Conservation (phyloP, 768 basidiomycete species). For the Suillus paluster region DNA sequence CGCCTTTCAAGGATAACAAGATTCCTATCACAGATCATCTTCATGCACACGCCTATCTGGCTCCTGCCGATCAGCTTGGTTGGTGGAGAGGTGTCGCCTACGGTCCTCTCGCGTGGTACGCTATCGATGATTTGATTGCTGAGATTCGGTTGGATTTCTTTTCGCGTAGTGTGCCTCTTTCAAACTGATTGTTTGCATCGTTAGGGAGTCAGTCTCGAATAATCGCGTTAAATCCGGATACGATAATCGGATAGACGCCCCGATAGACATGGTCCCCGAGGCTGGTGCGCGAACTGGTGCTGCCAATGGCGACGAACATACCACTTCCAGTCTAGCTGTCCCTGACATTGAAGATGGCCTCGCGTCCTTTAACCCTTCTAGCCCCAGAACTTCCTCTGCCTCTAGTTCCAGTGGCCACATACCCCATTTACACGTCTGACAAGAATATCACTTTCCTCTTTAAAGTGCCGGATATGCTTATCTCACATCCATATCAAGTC, state of each 20-base stretch:
- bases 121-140: constrained; percentile 77
- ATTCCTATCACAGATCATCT: constrained; percentile 82
- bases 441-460: neutral
- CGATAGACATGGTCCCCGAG: constrained; percentile 74
- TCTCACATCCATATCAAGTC: neutral
- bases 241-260: constrained; percentile 56
- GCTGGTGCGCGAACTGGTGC: constrained; percentile 71
- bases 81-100: constrained; percentile 78
- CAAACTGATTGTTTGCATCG: constrained; percentile 6
- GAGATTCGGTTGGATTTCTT: constrained; percentile 67
- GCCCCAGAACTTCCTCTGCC: constrained; percentile 29
- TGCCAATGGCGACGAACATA: constrained; percentile 67
- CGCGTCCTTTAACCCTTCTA: constrained; percentile 7
- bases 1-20: constrained; percentile 76
- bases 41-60: constrained; percentile 75
- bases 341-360: constrained; percentile 47
- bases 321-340: constrained; percentile 52
- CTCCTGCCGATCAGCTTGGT: constrained; percentile 64
- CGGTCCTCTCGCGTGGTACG: constrained; percentile 73
- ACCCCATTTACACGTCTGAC: constrained; percentile 43
- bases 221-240: constrained; percentile 85
- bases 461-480: neutral
- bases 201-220: constrained; percentile 74
- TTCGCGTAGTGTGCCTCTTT: constrained; percentile 10
- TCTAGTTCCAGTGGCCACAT: constrained; percentile 39